Evolutionary conservation across 1,284 basidiomycete species (phyloP).

Genomic region (Kalmanozyma brasiliensis): DNA sequence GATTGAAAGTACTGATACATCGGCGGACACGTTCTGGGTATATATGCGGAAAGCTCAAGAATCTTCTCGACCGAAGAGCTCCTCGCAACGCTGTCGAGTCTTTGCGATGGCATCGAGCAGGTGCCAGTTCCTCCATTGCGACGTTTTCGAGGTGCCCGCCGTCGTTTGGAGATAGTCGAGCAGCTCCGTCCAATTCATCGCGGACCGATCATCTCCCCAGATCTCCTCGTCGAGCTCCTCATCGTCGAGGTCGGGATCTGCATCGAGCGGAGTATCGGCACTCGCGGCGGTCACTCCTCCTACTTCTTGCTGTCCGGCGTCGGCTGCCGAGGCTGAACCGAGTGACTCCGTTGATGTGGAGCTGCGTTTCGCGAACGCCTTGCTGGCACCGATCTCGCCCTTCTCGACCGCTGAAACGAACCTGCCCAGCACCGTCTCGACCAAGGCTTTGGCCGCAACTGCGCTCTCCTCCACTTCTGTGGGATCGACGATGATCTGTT

Average conservation of each 20-base stretch:
- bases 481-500: constrained; percentile 21
- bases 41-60: neutral
- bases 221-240: constrained; percentile 19
- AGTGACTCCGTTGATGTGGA: neutral
- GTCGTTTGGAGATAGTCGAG: constrained; percentile 23
- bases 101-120: constrained; percentile 24
- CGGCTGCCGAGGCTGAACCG: neutral
- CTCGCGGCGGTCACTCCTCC: neutral
- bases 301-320: neutral
- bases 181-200: constrained; percentile 16
- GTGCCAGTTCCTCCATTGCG: constrained; percentile 40
- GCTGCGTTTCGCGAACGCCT: neutral
- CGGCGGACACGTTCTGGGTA: constrained; percentile 1
- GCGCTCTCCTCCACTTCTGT: constrained; percentile 27
- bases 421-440: constrained; percentile 14
- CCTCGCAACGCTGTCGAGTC: constrained; percentile 22
- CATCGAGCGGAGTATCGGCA: neutral
- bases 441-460: constrained; percentile 19
- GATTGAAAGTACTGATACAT: neutral
- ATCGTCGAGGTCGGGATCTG: constrained; percentile 1
- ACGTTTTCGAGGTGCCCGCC: constrained; percentile 15
- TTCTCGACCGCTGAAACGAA: constrained; percentile 22
- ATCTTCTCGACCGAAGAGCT: constrained; percentile 15
- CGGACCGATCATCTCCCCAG: neutral
- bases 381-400: constrained; percentile 3